Conservation (phyloP, 2,329 filamentous ascomycete genomes). For the Hansfordia pulvinata region DNA sequence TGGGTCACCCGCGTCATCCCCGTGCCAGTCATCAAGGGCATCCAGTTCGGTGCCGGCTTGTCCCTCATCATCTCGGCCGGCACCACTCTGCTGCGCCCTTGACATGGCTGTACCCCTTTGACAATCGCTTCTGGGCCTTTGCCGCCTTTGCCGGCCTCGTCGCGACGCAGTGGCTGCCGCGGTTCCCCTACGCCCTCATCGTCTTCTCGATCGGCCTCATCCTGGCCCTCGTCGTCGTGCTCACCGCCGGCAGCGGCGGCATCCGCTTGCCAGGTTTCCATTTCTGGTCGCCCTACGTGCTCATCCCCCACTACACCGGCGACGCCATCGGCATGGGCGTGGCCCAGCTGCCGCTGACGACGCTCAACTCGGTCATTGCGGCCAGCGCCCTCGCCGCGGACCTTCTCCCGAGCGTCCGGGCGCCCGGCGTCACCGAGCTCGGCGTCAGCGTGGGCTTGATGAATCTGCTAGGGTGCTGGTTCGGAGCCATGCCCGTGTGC, state of each 20-base stretch:
- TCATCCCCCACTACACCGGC: slow-evolving; percentile 28
- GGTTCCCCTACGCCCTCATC: slow-evolving; percentile 65
- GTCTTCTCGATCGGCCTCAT: slow-evolving; percentile 57
- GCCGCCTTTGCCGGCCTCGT: slow-evolving; percentile 60
- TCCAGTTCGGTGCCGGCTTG: slow-evolving; percentile 84
- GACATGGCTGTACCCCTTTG: slow-evolving; percentile 54
- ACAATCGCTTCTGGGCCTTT: slow-evolving; percentile 71
- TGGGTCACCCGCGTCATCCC: slow-evolving; percentile 66
- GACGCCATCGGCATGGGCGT: slow-evolving; percentile 47
- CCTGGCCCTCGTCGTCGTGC: slow-evolving; percentile 39
- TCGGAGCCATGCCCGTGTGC: slow-evolving; percentile 89
- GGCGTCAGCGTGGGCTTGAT: slow-evolving; percentile 72
- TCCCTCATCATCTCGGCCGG: slow-evolving; percentile 72
- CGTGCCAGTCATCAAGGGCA: slow-evolving; percentile 81
- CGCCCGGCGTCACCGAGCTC: slow-evolving; percentile 61
- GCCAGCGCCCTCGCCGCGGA: slow-evolving; percentile 68
- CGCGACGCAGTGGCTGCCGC: slow-evolving; percentile 46
- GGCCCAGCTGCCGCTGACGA: slow-evolving; percentile 81
- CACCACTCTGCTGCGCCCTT: slow-evolving; percentile 53
- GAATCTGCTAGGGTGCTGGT: slow-evolving; percentile 80
- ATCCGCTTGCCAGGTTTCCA: slow-evolving; percentile 33
- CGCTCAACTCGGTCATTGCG: slow-evolving; percentile 84
- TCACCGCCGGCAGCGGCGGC: slow-evolving; percentile 14
- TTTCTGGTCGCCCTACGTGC: slow-evolving; percentile 44
- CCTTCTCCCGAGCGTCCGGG: slow-evolving; percentile 53